Base-by-base conservation (phyloP, 495 filamentous ascomycete genomes). In the Podospora pseudopauciseta region DNA sequence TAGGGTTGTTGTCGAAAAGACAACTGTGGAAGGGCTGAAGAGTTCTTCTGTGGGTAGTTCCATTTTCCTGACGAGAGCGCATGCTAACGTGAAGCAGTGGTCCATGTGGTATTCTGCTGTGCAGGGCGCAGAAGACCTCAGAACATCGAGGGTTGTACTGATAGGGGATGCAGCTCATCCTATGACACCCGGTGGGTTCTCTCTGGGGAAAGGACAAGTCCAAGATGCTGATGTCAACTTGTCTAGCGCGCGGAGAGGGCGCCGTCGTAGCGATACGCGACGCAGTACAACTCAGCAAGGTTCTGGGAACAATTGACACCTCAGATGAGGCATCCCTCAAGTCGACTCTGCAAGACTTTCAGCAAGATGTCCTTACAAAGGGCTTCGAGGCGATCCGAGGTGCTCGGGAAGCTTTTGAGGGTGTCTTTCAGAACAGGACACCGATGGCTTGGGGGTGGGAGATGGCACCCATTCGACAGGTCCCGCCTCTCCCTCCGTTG, bases 111-210 rank as follows among this genome's bases (percentile, higher is more conserved):
- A 55, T 27, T 69, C 73, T 23, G 78, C 77, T 15, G 55, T 63
- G 0, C 0, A 11, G 1, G 39, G 39, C 9, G 64, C 71, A 16
- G 65, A 74, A 4, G 15, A 67, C 2, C 30, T 69, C 20, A 65
- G 76, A 0, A 71, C 69, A 15, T 80, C 86, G 6, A 68, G 82
- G 34, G 77, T 86, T 0, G 82, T 84, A 0, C 53, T 88, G 26
- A 82, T 82, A 9, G 86, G 87, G 0, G 87, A 89, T 75, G 86
- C 87, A 0, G 83, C 83, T 0, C 87, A 89, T 74, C 80, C 85
- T 0, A 88, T 88, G 85, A 83, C 84, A 1, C 83, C 80, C 23
- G 80, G 87, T 88, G 83, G 71, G 84, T 83, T 6, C 30, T 34
- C 0, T 5, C 19, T 32, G 23, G 16, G 18, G 13, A 19, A 13